Base-by-base conservation (phyloP, 2,329 filamentous ascomycete species). In the Epichloe brachyelytri region DNA sequence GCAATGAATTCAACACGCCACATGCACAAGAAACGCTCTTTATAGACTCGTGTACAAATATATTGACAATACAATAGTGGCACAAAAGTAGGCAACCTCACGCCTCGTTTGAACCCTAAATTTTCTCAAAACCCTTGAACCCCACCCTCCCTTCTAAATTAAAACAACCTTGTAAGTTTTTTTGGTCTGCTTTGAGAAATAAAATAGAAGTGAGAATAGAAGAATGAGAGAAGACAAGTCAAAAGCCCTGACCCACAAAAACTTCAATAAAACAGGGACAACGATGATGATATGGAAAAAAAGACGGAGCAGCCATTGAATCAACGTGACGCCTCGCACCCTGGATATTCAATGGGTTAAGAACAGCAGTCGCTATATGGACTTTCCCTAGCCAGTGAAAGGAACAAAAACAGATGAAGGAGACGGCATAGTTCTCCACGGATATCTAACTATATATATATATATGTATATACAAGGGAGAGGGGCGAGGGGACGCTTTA, bases 401-500 rank as follows among this genome's bases (percentile, higher is more conserved):
- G 14, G 17, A 15, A 38, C 12, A n/a, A 3, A 4, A 38, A 3
- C 8, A 12, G 39, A 20, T 4, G 8, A 41, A n/a, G 37, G 15
- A 15, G 37, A 17, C 38, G 38, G 15, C 15, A 5, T 7, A 4
- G 19, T 15, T 11, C 7, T 40, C 38, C 26, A 38, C 38, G 40
- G 6, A 30, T 14, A 43, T 44, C 8, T 19, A 26, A 43, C 20
- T 44, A 49, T 49, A 34, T 49, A 44, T 30, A 44, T 19, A 11
- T 33, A 43, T 41, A 7, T 12, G 15, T 10, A 19, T 10, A 40
- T 40, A 15, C 19, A 22, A 19, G 12, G 12, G 34, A 6, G 17
- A 26, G 19, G 2, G 4, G 15, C 1, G n/a, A 8, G 33, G 30
- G 12, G 30, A 22, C 19, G n/a, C 19, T n/a, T 48, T 30, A 70